A percentile compares a stretch with the other conserved stretches of the same genome.
Evolutionary conservation across 768 basidiomycete genomes (phyloP).

Genomic region (Tylopilus subfusipes): DNA sequence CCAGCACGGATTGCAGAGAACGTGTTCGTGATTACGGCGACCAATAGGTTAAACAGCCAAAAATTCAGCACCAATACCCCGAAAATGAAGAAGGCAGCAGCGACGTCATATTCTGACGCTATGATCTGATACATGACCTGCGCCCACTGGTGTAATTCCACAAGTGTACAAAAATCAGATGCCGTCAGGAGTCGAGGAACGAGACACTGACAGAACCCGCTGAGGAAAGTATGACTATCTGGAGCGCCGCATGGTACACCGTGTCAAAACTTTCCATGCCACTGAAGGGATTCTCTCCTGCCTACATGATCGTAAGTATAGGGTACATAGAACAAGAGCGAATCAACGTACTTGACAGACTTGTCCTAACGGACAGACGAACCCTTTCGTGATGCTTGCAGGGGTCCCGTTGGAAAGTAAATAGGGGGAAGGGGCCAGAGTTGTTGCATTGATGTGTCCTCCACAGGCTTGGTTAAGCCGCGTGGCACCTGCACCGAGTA

Average conservation of each 20-base stretch:
- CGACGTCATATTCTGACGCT: slow-evolving; percentile 83
- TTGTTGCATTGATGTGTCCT: slow-evolving; percentile 64
- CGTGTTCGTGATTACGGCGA: slow-evolving; percentile 93
- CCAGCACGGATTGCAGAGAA: slow-evolving; percentile 84
- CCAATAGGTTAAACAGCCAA: slow-evolving; percentile 89
- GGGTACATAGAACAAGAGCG: neutral
- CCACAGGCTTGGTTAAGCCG: slow-evolving; percentile 69
- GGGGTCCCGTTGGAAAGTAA: slow-evolving; percentile 37
- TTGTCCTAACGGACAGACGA: slow-evolving; percentile 84
- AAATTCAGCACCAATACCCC: slow-evolving; percentile 87
- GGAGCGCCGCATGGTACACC: slow-evolving; percentile 76
- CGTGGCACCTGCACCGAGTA: slow-evolving; percentile 48
- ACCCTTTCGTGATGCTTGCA: slow-evolving; percentile 63
- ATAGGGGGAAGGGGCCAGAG: slow-evolving; percentile 46
- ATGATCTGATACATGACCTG: slow-evolving; percentile 84
- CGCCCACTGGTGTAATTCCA: slow-evolving; percentile 56
- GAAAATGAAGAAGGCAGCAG: slow-evolving; percentile 81
- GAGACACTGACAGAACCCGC: slow-evolving; percentile 61
- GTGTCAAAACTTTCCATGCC: slow-evolving; percentile 84
- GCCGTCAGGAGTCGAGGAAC: neutral
- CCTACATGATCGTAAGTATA: slow-evolving; percentile 36
- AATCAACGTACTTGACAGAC: slow-evolving; percentile 61
- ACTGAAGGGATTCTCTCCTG: slow-evolving; percentile 59
- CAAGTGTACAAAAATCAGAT: slow-evolving; percentile 3
- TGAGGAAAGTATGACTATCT: slow-evolving; percentile 80